A percentile compares a stretch with the other conserved stretches of the same genome.
Evolutionary conservation across 208 protist genomes (phyloP).

Genomic region (Plasmodiophora brassicae): DNA sequence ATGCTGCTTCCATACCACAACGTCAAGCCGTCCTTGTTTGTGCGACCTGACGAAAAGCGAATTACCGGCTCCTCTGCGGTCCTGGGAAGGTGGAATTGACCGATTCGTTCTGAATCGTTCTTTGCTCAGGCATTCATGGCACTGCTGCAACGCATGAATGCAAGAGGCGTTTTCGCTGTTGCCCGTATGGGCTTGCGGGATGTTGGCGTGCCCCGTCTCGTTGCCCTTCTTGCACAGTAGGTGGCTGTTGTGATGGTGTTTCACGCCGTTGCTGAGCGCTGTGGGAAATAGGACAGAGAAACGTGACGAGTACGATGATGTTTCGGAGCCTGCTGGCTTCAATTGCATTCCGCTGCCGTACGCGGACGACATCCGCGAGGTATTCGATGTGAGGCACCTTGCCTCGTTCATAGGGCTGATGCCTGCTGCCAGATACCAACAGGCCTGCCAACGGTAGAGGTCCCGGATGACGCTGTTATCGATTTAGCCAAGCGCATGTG

Average conservation of each 20-base stretch:
- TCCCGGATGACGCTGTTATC: neutral
- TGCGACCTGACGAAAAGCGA: neutral
- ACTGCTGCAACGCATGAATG: neutral
- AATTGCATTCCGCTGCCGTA: neutral
- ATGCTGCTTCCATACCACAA: neutral
- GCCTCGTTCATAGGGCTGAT: neutral
- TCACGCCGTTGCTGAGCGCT: no score
- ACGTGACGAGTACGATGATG: neutral
- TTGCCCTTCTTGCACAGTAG: neutral
- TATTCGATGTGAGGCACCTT: neutral
- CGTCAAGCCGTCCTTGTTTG: neutral
- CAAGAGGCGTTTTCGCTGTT: neutral
- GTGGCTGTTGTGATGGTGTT: no score
- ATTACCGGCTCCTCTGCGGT: neutral
- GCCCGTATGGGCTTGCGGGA: neutral
- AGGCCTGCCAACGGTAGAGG: neutral
- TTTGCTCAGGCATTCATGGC: neutral
- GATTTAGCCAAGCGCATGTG: neutral
- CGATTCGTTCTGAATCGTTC: neutral
- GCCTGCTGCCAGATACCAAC: neutral
- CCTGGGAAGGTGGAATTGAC: neutral
- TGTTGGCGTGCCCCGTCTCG: neutral
- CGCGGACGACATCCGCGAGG: neutral
- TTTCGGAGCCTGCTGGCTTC: neutral
- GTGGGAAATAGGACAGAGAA: neutral